Base-by-base conservation (phyloP, 371 early-diverging fungal species). In the Mortierella sp. region DNA sequence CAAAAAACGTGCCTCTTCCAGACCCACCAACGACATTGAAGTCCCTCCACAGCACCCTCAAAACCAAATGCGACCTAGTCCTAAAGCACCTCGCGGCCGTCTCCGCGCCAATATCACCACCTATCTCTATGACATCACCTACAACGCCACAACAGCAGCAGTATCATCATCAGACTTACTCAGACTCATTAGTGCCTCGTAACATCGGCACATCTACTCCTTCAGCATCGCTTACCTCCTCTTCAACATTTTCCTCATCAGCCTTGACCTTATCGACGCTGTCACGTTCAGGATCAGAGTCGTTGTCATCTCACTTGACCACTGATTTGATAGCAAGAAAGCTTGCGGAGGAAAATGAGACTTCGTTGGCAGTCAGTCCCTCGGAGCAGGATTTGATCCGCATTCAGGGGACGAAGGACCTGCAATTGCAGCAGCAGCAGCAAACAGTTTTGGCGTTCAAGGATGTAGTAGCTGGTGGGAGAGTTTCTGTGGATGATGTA, bases 11-110 rank as follows among this genome's bases (percentile, higher is more conserved):
- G 1, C 81, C 78, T 1, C 45, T 52, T 31, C 80, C 80, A 2
- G 84, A 84, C 44, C 75, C 84, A 24, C 54, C 77, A 10, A 58
- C 77, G 16, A 68, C 75, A 0, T 48, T 84, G n/a, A 57, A 68
- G 8, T 70, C 77, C 13, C 70, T 80, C 0, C 34, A 77, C 70
- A 50, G 63, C 14, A 47, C 70, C 19, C 84, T 84, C 74, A 55
- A 70, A 28, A 44, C 55, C 28, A 84, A 76, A 26, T 80, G 84
- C 52, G 75, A 52, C 21, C 45, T 74, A 14, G 54, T 77, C 9
- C 42, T 80, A 5, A 55, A 75, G 26, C 78, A 80, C 14, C 55
- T 84, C 45, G 74, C 74, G 16, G 50, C 72, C 1, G 75, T 75
- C 10, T 58, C 76, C 0, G 60, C 47, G 10, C 31, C 76, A 11